Percentiles rank a stretch among this genome's conserved stretches.
phyloP scores from a whole-genome alignment of 83 land plant species.

The Picea mariana region DNA sequence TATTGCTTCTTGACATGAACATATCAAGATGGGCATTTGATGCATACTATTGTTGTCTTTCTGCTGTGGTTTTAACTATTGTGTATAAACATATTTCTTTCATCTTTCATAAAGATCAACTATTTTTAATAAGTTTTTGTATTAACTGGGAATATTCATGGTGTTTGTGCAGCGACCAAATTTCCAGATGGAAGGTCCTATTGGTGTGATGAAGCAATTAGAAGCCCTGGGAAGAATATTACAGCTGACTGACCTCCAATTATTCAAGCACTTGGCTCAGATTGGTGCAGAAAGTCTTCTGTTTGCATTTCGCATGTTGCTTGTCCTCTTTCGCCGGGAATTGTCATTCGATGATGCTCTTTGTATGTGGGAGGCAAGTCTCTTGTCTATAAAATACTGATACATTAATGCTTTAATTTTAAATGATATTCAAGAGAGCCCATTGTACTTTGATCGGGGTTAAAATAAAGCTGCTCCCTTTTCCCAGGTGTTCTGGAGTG shows the following conservation, averaged over 20 bases:
- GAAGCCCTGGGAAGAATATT: constrained; percentile 70
- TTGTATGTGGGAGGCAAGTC: constrained; percentile 90
- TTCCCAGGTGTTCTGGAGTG: background rate
- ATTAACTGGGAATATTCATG: background rate
- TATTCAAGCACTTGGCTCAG: constrained; percentile 64
- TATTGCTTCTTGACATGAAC: constrained; percentile 23
- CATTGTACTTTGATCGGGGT: background rate
- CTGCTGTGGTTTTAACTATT: background rate
- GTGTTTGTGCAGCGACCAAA: constrained; percentile 65
- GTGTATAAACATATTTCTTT: background rate
- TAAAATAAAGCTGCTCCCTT: background rate
- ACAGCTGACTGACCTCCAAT: constrained; percentile 72
- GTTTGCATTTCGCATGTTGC: constrained; percentile 91
- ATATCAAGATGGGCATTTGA: background rate
- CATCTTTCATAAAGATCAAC: background rate
- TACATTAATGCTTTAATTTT: background rate
- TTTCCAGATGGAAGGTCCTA: constrained; percentile 91
- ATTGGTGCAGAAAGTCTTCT: constrained; percentile 92
- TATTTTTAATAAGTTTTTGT: background rate
- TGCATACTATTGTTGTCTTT: background rate
- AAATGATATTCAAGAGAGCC: background rate
- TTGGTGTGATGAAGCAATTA: constrained; percentile 88
- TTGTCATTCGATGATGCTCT: constrained; percentile 87
- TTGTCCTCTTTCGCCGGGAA: constrained; percentile 90
- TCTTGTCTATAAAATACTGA: background rate